Percentiles rank a stretch among this genome's conserved stretches.
Conservation (phyloP, 257 asterid species). For the Petunia secreta region DNA sequence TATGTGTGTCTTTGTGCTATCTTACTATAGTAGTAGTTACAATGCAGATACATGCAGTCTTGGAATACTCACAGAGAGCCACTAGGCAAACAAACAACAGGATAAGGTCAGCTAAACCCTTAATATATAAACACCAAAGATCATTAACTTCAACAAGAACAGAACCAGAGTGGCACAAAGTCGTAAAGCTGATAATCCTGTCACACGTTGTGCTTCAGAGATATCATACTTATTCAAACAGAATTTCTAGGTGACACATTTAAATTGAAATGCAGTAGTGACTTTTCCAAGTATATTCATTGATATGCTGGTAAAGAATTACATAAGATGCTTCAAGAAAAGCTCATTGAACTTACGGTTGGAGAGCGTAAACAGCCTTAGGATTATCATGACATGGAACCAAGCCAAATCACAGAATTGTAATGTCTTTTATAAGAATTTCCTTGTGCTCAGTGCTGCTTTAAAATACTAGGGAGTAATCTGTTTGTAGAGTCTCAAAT, state of each 20-base stretch:
- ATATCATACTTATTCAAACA: neutral
- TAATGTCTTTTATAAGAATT: neutral
- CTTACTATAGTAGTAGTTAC: neutral
- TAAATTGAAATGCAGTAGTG: too few species aligned
- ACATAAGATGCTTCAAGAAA: neutral
- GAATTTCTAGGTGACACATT: neutral
- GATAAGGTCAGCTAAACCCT: neutral
- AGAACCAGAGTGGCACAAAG: neutral
- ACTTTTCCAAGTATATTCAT: neutral
- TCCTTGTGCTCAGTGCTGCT: neutral
- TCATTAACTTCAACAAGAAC: neutral
- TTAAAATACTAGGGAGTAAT: neutral
- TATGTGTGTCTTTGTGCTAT: neutral
- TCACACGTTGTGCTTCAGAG: neutral
- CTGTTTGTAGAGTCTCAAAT: conserved; percentile 14
- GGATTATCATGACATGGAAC: neutral
- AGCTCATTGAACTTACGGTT: conserved; percentile 2
- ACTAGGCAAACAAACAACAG: neutral
- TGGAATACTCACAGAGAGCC: neutral
- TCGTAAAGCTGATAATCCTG: neutral
- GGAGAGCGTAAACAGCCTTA: neutral
- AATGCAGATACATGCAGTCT: neutral
- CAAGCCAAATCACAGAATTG: neutral
- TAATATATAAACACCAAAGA: neutral
- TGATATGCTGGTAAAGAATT: neutral